Evolutionary conservation across 495 filamentous ascomycete genomes (phyloP), one percentile per base, ranked within the genome.

Genomic region (Podospora pseudoanserina): DNA sequence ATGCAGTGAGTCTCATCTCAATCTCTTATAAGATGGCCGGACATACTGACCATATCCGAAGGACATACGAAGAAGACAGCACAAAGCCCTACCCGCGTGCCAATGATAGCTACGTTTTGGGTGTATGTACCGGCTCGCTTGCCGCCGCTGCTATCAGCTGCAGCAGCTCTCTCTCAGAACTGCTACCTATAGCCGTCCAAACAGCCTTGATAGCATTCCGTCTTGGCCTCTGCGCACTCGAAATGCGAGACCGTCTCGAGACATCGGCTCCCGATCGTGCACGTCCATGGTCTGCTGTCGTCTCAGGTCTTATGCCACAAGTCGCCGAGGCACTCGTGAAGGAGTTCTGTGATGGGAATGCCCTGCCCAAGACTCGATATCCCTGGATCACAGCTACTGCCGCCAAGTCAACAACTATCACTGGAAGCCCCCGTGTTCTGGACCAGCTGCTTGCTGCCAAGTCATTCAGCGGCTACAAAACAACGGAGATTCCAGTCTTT

Each of bases 71-170:
- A 23, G 23, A 23, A 23, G 23, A 23, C 23, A 23, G 75, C 16
- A 34, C 3, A 16, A n/a, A 23, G 68, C 77, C 77, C 70, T 71
- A 75, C 11, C 72, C 74, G n/a, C 60, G 59, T 23, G 65, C 73
- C 15, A 65, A 65, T 30, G 71, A 84, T 62, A 85, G 81, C 16
- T 81, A 78, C 68, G 71, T 86, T 26, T 76, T 88, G 20, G 87
- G 86, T 23, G 82, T 90, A n/a, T 92, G 90, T 78, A 91, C 87
- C 19, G 88, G 88, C 60, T 79, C 90, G 39, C 80, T 92, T 68
- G 86, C 90, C 9, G 88, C 88, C 27, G 80, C 88, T n/a, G 90
- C 87, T 7, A 83, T 92, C 15, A 86, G 86, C 64, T 88, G 81
- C 59, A 84, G 88, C 4, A 82, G 78, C 15, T 88, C 86, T 7